phyloP scores from a whole-genome alignment of 2,329 filamentous ascomycete species.

The Colletotrichum tanaceti region DNA sequence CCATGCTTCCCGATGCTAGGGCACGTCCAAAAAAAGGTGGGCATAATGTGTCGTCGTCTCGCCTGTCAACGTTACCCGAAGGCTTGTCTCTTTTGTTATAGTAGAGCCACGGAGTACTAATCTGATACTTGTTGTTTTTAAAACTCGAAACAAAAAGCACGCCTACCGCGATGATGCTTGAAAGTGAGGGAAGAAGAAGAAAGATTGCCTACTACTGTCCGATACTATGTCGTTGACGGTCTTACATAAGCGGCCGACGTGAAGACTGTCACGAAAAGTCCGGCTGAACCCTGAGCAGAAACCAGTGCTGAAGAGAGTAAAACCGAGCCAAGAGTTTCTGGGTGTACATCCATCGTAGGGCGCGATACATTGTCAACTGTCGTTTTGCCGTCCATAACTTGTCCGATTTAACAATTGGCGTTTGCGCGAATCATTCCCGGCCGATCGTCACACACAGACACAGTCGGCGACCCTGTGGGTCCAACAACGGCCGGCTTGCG shows the following conservation, averaged over 20 bases:
- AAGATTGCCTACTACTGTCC: not conserved
- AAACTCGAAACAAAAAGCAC: too few relatives aligned
- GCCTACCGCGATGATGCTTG: too few relatives aligned
- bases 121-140: too few relatives aligned
- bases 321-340: not conserved
- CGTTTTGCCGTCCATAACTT: constrained; percentile 17
- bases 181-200: too few relatives aligned
- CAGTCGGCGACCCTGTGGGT: not conserved
- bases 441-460: not conserved
- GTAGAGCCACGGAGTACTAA: not conserved
- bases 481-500: not conserved
- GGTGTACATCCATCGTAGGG: constrained; percentile 10
- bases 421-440: not conserved
- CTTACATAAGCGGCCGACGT: constrained; percentile 27
- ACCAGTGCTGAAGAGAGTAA: too few relatives aligned
- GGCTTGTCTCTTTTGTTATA: not conserved
- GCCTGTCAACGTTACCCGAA: not conserved
- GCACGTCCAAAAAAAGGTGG: not conserved
- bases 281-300: constrained; percentile 13
- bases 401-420: not conserved
- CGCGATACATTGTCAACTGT: constrained; percentile 21
- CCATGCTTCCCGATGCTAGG: constrained; percentile 5
- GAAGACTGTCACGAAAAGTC: constrained; percentile 14
- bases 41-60: too few relatives aligned
- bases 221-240: constrained; percentile 11